Percentiles rank a stretch among this genome's conserved stretches.
These are phyloP conservation scores for Elymus sibiricus DNA, from an alignment of 176 grass and related monocot species.

Conservation along the genomic window DNA sequence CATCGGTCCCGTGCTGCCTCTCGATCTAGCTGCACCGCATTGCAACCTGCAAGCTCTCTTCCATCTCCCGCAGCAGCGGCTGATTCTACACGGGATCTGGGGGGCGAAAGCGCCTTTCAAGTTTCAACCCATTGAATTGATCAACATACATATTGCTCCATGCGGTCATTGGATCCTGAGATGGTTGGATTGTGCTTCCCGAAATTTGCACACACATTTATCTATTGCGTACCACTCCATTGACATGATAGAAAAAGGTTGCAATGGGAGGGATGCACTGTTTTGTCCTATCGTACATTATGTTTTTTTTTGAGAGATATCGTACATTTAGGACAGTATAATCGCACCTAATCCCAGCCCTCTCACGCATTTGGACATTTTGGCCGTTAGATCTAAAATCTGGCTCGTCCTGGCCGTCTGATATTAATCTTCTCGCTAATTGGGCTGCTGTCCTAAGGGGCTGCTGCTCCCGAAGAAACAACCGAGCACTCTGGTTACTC, in stretches of 20 bases:
- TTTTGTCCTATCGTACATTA: background rate
- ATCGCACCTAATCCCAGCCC: too few species aligned
- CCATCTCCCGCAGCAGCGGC: background rate
- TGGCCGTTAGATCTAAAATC: too few species aligned
- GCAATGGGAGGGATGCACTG: background rate
- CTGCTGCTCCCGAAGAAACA: too few species aligned
- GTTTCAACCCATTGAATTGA: background rate
- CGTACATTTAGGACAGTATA: too few species aligned
- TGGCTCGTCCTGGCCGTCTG: too few species aligned
- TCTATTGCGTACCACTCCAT: background rate
- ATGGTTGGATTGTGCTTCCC: background rate
- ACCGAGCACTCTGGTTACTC: too few species aligned
- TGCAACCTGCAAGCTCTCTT: background rate
- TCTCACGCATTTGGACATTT: too few species aligned
- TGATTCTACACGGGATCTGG: background rate
- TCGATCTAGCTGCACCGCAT: background rate
- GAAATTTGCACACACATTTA: background rate
- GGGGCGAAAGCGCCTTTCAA: background rate
- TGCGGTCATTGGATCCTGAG: background rate
- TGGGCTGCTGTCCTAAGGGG: too few species aligned
- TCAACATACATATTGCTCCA: background rate
- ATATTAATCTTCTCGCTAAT: too few species aligned
- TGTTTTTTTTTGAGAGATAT: too few species aligned
- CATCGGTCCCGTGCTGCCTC: background rate
- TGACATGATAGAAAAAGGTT: background rate